Conservation (phyloP, 83 land plant species). For the Larix sibirica region DNA sequence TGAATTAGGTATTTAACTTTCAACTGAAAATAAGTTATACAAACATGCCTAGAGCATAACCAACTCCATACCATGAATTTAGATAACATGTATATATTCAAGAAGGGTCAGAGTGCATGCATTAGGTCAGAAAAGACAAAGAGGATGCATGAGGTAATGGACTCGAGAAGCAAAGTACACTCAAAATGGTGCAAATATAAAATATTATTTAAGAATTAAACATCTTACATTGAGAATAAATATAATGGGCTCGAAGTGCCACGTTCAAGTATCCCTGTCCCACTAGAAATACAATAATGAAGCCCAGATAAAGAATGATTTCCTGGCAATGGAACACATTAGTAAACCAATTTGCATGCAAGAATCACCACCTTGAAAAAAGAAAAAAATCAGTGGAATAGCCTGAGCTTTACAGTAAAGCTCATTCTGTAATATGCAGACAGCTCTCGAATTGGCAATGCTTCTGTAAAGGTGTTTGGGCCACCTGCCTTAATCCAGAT, state of each 20-base stretch:
- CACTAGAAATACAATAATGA: conserved; percentile 1
- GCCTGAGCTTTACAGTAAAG: neutral
- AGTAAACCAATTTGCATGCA: neutral
- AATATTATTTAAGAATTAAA: neutral
- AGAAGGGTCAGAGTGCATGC: no score
- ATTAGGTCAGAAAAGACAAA: no score
- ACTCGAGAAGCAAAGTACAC: neutral
- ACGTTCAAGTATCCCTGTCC: neutral
- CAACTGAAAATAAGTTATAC: no score
- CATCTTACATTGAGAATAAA: neutral
- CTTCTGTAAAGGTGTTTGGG: neutral
- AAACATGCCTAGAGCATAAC: no score
- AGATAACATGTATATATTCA: no score
- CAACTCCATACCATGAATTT: no score
- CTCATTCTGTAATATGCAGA: conserved; percentile 9
- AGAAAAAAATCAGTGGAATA: conserved; percentile 1
- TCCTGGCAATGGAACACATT: neutral
- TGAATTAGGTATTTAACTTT: no score
- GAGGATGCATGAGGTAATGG: neutral
- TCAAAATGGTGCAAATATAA: neutral
- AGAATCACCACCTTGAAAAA: neutral
- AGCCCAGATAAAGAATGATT: conserved; percentile 8
- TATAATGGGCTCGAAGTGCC: neutral
- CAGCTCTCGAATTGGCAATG: neutral
- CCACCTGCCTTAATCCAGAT: neutral